Evolutionary conservation across 345 rosid genomes (phyloP).

Genomic region (Arabidopsis suecica): DNA sequence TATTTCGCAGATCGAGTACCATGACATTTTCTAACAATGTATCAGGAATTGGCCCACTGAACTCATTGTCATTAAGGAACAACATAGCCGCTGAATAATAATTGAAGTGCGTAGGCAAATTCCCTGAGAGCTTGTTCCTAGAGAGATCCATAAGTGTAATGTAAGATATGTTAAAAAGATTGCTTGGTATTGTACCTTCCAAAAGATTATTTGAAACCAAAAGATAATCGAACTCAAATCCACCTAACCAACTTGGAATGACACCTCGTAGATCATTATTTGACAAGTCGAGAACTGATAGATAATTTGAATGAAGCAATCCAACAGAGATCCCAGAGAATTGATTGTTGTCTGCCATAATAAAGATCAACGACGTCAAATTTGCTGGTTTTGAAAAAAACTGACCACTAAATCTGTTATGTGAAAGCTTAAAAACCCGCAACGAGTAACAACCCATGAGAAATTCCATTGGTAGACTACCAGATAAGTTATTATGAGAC

Average conservation of each 20-base stretch:
- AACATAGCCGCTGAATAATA: rapidly evolving
- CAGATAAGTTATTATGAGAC: too few relatives aligned
- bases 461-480: too few relatives aligned
- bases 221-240: neutral
- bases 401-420: too few relatives aligned
- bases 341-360: too few relatives aligned
- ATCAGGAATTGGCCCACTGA: neutral
- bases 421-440: too few relatives aligned
- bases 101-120: neutral
- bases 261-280: neutral
- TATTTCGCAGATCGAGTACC: constrained; percentile 21
- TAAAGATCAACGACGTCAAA: too few relatives aligned
- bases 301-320: too few relatives aligned
- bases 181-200: constrained; percentile 16
- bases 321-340: too few relatives aligned
- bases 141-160: constrained; percentile 25
- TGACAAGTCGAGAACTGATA: neutral
- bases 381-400: too few relatives aligned
- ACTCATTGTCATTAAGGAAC: neutral
- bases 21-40: neutral
- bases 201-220: neutral
- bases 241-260: constrained; percentile 13
- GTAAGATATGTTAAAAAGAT: neutral
- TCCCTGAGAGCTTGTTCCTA: constrained; percentile 31
- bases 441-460: too few relatives aligned